These are phyloP conservation scores for Penicillium cataractarum DNA, from an alignment of 495 filamentous ascomycete species.

Conservation along the genomic window DNA sequence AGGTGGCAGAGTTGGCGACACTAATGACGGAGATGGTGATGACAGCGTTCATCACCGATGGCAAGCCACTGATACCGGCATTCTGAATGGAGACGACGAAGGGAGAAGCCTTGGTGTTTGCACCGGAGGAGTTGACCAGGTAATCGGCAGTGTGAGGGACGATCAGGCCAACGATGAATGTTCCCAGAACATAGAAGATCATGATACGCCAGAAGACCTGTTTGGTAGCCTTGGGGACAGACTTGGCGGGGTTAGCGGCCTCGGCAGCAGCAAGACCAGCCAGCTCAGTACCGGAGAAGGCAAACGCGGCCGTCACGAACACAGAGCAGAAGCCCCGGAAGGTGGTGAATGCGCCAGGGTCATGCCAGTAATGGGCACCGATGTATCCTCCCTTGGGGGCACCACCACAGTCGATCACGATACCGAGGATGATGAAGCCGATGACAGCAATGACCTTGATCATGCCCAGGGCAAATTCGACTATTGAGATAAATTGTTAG, in stretches of 20 bases:
- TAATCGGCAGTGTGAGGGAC: slow-evolving; percentile 56
- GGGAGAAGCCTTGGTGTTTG: slow-evolving; percentile 63
- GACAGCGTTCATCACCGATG: slow-evolving; percentile 74
- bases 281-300: slow-evolving; percentile 73
- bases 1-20: slow-evolving; percentile 67
- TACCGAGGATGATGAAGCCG: slow-evolving; percentile 72
- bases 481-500: slow-evolving; percentile 34
- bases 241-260: slow-evolving; percentile 63
- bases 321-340: slow-evolving; percentile 74
- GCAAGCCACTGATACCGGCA: slow-evolving; percentile 66
- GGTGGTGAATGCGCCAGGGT: slow-evolving; percentile 72
- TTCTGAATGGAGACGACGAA: slow-evolving; percentile 74
- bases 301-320: slow-evolving; percentile 75
- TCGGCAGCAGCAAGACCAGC: slow-evolving; percentile 76
- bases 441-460: slow-evolving; percentile 62
- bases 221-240: slow-evolving; percentile 68
- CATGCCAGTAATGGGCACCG: slow-evolving; percentile 65
- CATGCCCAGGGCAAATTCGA: slow-evolving; percentile 48
- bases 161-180: slow-evolving; percentile 75
- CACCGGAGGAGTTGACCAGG: slow-evolving; percentile 48
- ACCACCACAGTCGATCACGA: slow-evolving; percentile 71
- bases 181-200: slow-evolving; percentile 72
- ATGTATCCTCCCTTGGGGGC: slow-evolving; percentile 57
- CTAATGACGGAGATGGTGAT: slow-evolving; percentile 70
- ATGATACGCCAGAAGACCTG: slow-evolving; percentile 79